phyloP scores from a whole-genome alignment of 345 rosid species.

The Eutrema japonicum region DNA sequence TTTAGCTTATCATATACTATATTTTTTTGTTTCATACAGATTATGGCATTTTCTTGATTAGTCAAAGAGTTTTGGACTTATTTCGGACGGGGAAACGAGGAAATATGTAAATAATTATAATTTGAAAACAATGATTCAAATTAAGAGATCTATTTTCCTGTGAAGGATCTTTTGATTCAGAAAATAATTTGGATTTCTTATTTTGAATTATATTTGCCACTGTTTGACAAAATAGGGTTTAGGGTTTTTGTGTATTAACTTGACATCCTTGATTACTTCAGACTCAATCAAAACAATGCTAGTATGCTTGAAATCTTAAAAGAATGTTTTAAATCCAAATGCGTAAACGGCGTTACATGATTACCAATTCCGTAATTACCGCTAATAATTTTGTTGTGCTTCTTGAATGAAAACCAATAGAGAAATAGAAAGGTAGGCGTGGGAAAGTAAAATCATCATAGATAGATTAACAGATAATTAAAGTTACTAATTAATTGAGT shows the following conservation, averaged over 20 bases:
- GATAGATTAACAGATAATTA: not conserved
- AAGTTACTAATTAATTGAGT: not conserved
- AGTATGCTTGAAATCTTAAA: slow-evolving; percentile 3
- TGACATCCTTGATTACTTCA: slow-evolving; percentile 19
- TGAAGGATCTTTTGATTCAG: not conserved
- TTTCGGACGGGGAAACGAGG: not conserved
- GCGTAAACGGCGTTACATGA: slow-evolving; percentile 14
- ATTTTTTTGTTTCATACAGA: not conserved
- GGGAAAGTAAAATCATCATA: not conserved
- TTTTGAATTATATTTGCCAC: not conserved
- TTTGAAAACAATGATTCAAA: not conserved
- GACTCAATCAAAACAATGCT: slow-evolving; percentile 34
- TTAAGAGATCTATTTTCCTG: not conserved
- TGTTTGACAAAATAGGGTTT: not conserved
- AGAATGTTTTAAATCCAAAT: slow-evolving; percentile 31
- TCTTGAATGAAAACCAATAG: slow-evolving; percentile 22
- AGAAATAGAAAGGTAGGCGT: not conserved
- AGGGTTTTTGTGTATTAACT: not conserved
- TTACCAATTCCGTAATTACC: slow-evolving; percentile 40
- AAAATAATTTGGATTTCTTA: not conserved
- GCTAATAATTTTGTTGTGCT: slow-evolving; percentile 32
- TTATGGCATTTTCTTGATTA: not conserved
- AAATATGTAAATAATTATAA: not conserved
- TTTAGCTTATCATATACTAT: not conserved
- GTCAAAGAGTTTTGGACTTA: not conserved